These are phyloP conservation scores for Trematosphaeria pertusa DNA, from an alignment of 2,329 filamentous ascomycete species.

Conservation along the genomic window DNA sequence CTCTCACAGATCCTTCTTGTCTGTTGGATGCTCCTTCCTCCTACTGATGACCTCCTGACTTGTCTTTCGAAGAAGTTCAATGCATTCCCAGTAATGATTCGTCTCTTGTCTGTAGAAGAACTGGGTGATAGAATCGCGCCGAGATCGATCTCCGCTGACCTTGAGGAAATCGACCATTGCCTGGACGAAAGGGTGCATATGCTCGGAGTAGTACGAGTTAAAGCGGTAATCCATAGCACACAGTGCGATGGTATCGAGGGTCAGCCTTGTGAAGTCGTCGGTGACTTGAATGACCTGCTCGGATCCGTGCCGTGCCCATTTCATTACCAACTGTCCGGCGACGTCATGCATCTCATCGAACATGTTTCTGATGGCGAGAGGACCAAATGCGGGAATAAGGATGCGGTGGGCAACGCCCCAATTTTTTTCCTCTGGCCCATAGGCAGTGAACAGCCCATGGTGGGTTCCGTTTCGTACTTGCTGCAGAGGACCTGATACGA, in stretches of 20 bases:
- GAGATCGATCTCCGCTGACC: constrained; percentile 42
- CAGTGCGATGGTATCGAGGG: constrained; percentile 48
- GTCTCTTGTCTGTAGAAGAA: constrained; percentile 45
- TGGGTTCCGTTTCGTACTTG: constrained; percentile 47
- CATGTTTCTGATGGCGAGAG: constrained; percentile 71
- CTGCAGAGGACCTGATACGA: constrained; percentile 34
- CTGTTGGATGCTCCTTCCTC: constrained; percentile 60
- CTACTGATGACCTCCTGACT: constrained; percentile 64
- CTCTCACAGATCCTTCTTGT: constrained; percentile 67
- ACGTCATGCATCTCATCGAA: constrained; percentile 67
- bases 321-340: constrained; percentile 69
- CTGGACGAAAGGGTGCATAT: constrained; percentile 47
- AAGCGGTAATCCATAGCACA: constrained; percentile 52
- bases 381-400: constrained; percentile 73
- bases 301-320: constrained; percentile 66
- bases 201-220: constrained; percentile 48
- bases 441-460: constrained; percentile 52
- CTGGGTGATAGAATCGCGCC: constrained; percentile 38
- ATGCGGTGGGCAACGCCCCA: constrained; percentile 68
- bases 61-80: constrained; percentile 61
- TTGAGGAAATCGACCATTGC: constrained; percentile 49
- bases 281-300: constrained; percentile 42
- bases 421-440: constrained; percentile 47
- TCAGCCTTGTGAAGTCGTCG: constrained; percentile 48
- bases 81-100: constrained; percentile 61